Percentiles rank a stretch among this genome's conserved stretches.
Conservation (phyloP, 352 stramenopile genomes). For the Pythium chondricola region DNA sequence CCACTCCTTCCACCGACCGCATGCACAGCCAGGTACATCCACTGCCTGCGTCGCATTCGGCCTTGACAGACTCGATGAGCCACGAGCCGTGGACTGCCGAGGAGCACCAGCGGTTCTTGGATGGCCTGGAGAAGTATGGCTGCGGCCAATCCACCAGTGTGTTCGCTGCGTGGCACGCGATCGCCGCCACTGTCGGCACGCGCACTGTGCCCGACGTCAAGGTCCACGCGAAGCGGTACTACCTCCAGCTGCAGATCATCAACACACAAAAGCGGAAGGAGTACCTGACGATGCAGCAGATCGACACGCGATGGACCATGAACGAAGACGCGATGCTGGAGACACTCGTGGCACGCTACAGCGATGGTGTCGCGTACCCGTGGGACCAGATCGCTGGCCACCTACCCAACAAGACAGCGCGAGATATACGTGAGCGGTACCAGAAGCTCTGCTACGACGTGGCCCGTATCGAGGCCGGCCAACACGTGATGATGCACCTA, state of each 20-base stretch:
- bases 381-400: constrained; percentile 54
- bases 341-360: constrained; percentile 42
- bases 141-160: constrained; percentile 33
- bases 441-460: constrained; percentile 75
- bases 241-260: constrained; percentile 25
- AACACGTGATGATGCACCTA: constrained; percentile 58
- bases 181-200: constrained; percentile 47
- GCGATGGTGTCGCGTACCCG: constrained; percentile 25
- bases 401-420: constrained; percentile 42
- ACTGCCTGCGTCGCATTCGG: no score
- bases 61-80: no score
- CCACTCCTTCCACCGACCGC: not conserved
- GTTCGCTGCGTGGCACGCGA: constrained; percentile 45
- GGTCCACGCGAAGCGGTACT: constrained; percentile 27
- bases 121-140: constrained; percentile 57
- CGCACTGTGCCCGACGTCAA: constrained; percentile 27
- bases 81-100: constrained; percentile 36
- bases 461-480: constrained; percentile 53
- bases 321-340: constrained; percentile 65
- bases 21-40: no score
- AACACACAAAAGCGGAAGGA: constrained; percentile 36
- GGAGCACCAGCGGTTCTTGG: constrained; percentile 67
- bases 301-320: constrained; percentile 53
- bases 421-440: constrained; percentile 58
- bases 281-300: constrained; percentile 41